Percentiles rank a stretch among this genome's conserved stretches.
These are phyloP conservation scores for Sisymbrium irio DNA, from an alignment of 345 rosid genomes.

Conservation along the genomic window DNA sequence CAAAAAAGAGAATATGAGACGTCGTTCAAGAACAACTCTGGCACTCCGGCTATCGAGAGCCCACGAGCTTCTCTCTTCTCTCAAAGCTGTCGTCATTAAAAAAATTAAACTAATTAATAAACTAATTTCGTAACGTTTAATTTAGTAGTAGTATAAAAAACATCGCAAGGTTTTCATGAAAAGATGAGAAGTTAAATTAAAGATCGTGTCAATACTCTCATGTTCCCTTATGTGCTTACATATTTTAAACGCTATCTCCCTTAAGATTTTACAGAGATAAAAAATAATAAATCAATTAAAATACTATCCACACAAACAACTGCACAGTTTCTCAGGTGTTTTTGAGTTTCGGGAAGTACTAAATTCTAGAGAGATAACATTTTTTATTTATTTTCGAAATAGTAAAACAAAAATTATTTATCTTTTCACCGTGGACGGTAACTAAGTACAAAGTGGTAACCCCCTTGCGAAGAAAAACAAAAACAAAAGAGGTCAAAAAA, in stretches of 20 bases:
- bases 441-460: conserved; percentile 28
- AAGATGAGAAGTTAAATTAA: conserved; percentile 30
- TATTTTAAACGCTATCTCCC: conserved; percentile 1
- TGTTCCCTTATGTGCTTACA: conserved; percentile 35
- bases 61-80: conserved; percentile 49
- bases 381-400: not conserved
- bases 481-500: conserved; percentile 26
- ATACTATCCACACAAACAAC: conserved; percentile 8
- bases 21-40: conserved; percentile 37
- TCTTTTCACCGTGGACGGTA: conserved; percentile 30
- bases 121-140: not conserved
- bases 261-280: conserved; percentile 7
- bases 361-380: conserved; percentile 18
- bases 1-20: conserved; percentile 46
- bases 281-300: not conserved
- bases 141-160: not conserved
- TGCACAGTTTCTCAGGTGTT: conserved; percentile 39
- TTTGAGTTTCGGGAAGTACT: conserved; percentile 19
- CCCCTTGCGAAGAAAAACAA: conserved; percentile 13
- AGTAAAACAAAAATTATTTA: too few relatives aligned
- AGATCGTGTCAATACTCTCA: conserved; percentile 29
- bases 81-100: conserved; percentile 44
- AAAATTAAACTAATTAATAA: not conserved
- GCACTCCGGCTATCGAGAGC: conserved; percentile 47
- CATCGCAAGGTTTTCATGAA: conserved; percentile 12